Evolutionary conservation across 768 basidiomycete genomes (phyloP).

Genomic region (Hygrophorus russula): DNA sequence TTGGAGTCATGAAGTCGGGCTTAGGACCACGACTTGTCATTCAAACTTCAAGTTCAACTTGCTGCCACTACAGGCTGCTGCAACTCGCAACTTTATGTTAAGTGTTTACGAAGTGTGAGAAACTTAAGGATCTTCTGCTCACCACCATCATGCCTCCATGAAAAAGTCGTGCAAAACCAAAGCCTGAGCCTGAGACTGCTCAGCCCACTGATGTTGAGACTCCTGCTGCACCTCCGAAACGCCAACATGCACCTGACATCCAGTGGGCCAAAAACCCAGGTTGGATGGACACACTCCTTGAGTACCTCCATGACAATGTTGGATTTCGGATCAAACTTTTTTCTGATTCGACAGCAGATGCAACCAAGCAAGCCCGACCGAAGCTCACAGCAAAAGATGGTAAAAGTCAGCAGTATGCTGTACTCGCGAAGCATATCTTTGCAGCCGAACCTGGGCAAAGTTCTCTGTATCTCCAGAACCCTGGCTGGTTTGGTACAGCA

Average conservation of each 20-base stretch:
- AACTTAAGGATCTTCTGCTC: not conserved
- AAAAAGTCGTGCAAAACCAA: not conserved
- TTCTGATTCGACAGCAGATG: constrained; percentile 17
- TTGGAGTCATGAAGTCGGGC: not conserved
- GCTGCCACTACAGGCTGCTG: not conserved
- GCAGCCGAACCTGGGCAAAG: constrained; percentile 8
- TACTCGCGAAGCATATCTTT: constrained; percentile 15
- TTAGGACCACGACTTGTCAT: not conserved
- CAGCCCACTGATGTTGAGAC: no score
- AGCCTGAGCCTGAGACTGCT: no score
- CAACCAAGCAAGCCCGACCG: constrained; percentile 12
- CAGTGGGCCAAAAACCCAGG: not conserved
- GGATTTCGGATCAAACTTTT: constrained; percentile 15
- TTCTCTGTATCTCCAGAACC: constrained; percentile 7
- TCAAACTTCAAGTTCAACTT: not conserved
- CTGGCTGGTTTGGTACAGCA: constrained; percentile 7
- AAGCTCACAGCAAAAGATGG: constrained; percentile 14
- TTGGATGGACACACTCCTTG: constrained; percentile 1
- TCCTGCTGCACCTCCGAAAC: no score
- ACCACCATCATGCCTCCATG: not conserved
- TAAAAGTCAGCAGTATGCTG: constrained; percentile 8
- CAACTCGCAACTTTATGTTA: not conserved
- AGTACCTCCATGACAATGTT: not conserved
- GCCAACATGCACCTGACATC: no score
- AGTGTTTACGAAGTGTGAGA: not conserved